Conservation (phyloP, 345 rosid species). For the Gossypium bickii region DNA sequence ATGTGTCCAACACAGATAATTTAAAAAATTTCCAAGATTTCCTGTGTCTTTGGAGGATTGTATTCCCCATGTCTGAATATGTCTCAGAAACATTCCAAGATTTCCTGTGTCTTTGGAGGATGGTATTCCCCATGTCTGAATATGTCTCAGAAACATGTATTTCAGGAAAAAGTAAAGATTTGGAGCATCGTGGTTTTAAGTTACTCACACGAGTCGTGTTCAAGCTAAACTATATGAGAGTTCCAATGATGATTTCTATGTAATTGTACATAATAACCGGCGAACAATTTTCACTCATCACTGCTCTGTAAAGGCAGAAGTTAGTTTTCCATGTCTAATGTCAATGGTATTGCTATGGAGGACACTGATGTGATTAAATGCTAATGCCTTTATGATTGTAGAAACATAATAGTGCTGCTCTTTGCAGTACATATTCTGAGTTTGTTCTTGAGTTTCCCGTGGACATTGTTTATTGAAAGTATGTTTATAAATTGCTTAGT, state of each 20-base stretch:
- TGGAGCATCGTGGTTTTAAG: neutral
- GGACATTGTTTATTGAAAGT: neutral
- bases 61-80: neutral
- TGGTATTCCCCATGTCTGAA: neutral
- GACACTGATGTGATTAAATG: neutral
- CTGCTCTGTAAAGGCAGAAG: neutral
- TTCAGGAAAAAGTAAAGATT: neutral
- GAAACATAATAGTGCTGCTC: neutral
- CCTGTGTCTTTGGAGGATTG: neutral
- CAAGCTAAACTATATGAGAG: neutral
- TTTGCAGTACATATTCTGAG: neutral
- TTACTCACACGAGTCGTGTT: neutral
- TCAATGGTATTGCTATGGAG: too few relatives aligned
- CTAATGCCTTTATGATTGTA: neutral
- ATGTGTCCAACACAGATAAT: neutral
- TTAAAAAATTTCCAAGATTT: neutral
- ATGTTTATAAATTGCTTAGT: neutral
- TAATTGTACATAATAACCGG: neutral
- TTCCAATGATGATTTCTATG: neutral
- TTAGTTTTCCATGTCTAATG: neutral
- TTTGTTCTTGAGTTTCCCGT: neutral
- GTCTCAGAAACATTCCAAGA: neutral
- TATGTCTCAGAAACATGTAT: neutral
- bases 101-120: neutral
- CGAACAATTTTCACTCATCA: neutral